Evolutionary conservation across 768 basidiomycete genomes (phyloP), one percentile per base, ranked within the genome.

Genomic region (Galerina marginata): DNA sequence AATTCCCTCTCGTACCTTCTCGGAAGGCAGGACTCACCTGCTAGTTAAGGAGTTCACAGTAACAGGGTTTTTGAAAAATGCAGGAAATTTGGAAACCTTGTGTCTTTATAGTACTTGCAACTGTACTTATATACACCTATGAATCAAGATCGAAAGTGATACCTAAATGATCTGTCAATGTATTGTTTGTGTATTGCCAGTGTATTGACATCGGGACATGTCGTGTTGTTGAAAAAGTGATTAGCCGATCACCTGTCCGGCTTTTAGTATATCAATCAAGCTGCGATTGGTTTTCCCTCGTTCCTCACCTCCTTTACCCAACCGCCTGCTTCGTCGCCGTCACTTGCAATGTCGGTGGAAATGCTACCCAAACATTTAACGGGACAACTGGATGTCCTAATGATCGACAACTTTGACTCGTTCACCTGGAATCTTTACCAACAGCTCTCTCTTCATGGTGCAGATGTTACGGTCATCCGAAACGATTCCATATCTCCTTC

Each of bases 391-490:
- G 91, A 92, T 70, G 86, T 91, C 54, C 83, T 98, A 52, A 82
- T 98, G 80, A 95, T 97, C 69, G 96, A 98, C 78, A 98, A 98
- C 75, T 98, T 96, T 73, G 95, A 98, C 74, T 97, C 96, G 1
- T 98, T 98, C 77, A 96, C 95, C 39, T 96, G 93, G 92, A 98
- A 98, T 83, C 84, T 98, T 29, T 98, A 98, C 77, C 96, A 98
- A 71, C 92, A 93, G 62, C 83, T 98, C 49, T 92, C 83, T 67
- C 85, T 92, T 23, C 84, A 95, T 42, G 95, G 94, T 20, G 93
- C 94, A 46, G 85, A 90, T 63, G 94, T 98, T 60, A 88, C 91
- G 36, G 97, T 99, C 70, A 86, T 96, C 68, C 85, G 97, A 48
- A 98, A 99, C 81, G 92, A 98, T 67, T 92, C 93, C 36, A 91